Evolutionary conservation across 2,329 filamentous ascomycete species (phyloP), one percentile per base, ranked within the genome.

Genomic region (Rhinocladiella similis): DNA sequence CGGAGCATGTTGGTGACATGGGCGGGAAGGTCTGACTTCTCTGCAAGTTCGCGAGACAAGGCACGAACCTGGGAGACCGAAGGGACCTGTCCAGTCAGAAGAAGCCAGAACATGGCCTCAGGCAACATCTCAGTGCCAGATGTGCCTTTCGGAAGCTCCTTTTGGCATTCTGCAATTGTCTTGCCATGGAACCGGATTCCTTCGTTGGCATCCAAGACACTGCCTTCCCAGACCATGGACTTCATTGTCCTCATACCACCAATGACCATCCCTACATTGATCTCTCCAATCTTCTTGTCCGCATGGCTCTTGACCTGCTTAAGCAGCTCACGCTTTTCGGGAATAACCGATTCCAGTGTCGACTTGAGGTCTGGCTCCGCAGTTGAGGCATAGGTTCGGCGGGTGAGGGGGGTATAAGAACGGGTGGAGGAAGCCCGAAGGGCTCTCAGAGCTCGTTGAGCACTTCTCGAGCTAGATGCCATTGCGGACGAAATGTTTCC

Each of bases 101-200:
- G 85, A 41, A 97, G 85, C 94, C 94, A 99, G 83, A 99, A 99
- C 94, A 99, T 99, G 74, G 93, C 87, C 77, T 99, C 94, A 47
- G 94, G 94, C 12, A 97, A 84, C 94, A 97, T 99, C 78, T 97
- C 93, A 5, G 91, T 95, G 68, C 93, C 91, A 2, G 89, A 85
- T 57, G 83, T 91, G 65, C 93, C 94, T 81, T 97, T 97, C 72
- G 94, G 92, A 14, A 97, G 85, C 73, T 91, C 88, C 65, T 87
- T 84, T 72, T 97, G 94, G 80, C 94, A 99, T 72, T 99, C 93
- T 78, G 96, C 96, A 81, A 99, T 99, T 63, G 92, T 97, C 69
- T 88, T 89, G 72, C 94, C 94, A 73, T 97, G 94, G 82, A 99
- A 99, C 63, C 93, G 90, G 72, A 99, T 99, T 58, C 94, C 94